Evolutionary conservation across 306 rosid genomes (phyloP).

Genomic region (Amphicarpaea edgeworthii): DNA sequence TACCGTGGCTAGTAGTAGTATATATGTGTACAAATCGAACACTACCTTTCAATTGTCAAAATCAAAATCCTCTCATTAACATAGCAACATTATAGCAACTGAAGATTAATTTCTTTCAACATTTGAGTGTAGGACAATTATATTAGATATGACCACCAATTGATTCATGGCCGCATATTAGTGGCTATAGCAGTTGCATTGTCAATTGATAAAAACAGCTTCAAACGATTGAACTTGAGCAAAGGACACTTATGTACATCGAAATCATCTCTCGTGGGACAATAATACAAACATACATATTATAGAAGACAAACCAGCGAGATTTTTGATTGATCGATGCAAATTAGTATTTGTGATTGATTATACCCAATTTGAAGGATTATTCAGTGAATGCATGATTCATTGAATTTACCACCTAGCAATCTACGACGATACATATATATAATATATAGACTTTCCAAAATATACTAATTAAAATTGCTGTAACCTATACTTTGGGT

Average conservation of each 20-base stretch:
- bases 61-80: constrained; percentile 23
- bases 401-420: constrained; percentile 26
- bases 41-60: constrained; percentile 38
- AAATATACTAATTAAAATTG: not conserved
- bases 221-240: constrained; percentile 17
- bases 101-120: not conserved
- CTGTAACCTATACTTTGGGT: not conserved
- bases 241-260: constrained; percentile 31
- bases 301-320: not conserved
- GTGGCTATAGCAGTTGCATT: constrained; percentile 19
- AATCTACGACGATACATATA: not conserved
- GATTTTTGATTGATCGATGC: constrained; percentile 41
- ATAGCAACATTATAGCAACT: constrained; percentile 11
- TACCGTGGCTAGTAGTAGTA: constrained; percentile 1
- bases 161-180: constrained; percentile 28
- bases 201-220: constrained; percentile 23
- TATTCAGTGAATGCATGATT: constrained; percentile 25
- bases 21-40: constrained; percentile 19
- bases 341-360: constrained; percentile 22
- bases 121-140: constrained; percentile 7
- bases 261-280: constrained; percentile 13
- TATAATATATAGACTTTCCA: not conserved
- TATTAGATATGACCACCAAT: constrained; percentile 20
- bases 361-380: not conserved
- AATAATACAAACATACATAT: constrained; percentile 27